Evolutionary conservation across 257 asterid genomes (phyloP).

Genomic region (Solanum gracilifrons): DNA sequence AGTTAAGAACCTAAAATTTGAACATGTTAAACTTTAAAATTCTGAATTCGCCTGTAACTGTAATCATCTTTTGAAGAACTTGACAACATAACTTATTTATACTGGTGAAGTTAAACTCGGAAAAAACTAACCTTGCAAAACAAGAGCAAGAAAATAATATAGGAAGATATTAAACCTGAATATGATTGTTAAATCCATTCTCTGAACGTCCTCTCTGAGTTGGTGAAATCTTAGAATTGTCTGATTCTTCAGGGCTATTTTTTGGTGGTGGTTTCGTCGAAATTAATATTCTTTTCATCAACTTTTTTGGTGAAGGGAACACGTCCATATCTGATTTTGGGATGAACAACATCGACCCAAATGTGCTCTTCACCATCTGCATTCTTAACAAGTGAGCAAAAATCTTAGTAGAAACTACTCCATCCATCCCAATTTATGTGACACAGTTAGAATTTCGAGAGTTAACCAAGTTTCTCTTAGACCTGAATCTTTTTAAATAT

Average conservation of each 20-base stretch:
- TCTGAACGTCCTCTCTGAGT: background rate
- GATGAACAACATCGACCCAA: slow-evolving; percentile 3
- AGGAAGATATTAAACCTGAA: background rate
- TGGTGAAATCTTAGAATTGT: background rate
- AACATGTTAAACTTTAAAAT: background rate
- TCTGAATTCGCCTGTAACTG: background rate
- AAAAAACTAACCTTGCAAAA: background rate
- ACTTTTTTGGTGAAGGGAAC: slow-evolving; percentile 12
- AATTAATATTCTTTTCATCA: slow-evolving; percentile 3
- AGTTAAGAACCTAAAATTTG: background rate
- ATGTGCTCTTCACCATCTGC: slow-evolving; percentile 13
- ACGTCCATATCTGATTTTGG: slow-evolving; percentile 1
- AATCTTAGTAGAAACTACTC: background rate
- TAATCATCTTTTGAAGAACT: too few species aligned
- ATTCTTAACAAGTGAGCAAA: background rate
- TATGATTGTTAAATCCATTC: background rate
- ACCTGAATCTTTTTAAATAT: too few species aligned
- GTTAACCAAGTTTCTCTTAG: background rate
- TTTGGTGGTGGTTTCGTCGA: slow-evolving; percentile 14
- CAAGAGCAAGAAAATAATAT: background rate
- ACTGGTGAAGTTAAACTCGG: background rate
- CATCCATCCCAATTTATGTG: background rate
- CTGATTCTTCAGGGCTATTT: background rate
- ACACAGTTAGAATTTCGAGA: too few species aligned
- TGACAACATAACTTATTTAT: background rate